Percentiles rank a stretch among this genome's conserved stretches.
Conservation (phyloP, 495 filamentous ascomycete genomes). For the Astrothelium subdiscretum region DNA sequence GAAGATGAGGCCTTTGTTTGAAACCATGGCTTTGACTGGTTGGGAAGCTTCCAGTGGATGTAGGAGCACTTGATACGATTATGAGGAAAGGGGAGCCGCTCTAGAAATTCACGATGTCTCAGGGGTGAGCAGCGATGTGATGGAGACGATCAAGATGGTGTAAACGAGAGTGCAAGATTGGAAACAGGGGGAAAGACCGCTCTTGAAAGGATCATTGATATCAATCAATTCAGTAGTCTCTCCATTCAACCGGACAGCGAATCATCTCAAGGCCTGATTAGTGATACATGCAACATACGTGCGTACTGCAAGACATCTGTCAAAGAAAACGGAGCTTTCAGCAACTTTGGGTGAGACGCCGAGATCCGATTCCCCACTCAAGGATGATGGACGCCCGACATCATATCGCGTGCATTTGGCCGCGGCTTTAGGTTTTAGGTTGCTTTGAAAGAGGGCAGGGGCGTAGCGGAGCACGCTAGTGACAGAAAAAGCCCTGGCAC, state of each 20-base stretch:
- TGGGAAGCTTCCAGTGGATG: background rate
- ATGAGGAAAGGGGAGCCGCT: background rate
- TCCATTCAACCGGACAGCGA: no score
- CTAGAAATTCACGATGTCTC: background rate
- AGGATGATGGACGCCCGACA: background rate
- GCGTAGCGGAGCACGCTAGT: no score
- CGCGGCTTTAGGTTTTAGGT: no score
- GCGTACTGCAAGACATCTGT: background rate
- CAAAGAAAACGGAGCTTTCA: background rate
- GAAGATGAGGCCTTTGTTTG: slow-evolving; percentile 79
- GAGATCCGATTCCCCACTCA: no score
- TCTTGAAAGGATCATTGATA: no score
- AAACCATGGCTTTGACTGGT: slow-evolving; percentile 24
- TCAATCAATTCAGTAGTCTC: no score
- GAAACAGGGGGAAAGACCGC: no score
- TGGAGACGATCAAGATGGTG: background rate
- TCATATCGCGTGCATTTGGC: background rate
- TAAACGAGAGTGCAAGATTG: background rate
- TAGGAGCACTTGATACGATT: background rate
- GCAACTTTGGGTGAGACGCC: background rate
- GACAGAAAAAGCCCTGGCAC: no score
- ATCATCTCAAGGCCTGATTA: background rate
- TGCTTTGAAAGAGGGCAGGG: no score
- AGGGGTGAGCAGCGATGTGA: background rate
- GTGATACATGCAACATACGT: background rate